These are phyloP conservation scores for Grifola frondosa DNA, from an alignment of 1,284 basidiomycete genomes.

Conservation along the genomic window DNA sequence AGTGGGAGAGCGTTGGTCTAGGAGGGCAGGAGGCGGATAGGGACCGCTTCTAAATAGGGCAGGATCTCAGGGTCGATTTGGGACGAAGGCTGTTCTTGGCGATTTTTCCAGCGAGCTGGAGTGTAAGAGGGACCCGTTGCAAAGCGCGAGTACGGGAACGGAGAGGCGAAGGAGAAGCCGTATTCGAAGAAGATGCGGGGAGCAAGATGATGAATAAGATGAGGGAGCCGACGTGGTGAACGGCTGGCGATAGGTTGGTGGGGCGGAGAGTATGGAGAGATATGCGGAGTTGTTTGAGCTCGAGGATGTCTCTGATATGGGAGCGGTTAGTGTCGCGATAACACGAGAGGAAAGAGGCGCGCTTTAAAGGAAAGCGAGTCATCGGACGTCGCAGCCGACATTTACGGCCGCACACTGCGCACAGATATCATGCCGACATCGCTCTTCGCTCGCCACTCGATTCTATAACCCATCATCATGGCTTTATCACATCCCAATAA, in stretches of 20 bases:
- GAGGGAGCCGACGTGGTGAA: slow-evolving; percentile 25
- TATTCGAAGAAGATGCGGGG: slow-evolving; percentile 8
- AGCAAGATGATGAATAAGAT: too few species aligned
- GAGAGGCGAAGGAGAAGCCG: slow-evolving; percentile 11
- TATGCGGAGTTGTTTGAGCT: slow-evolving; percentile 38
- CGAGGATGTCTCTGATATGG: slow-evolving; percentile 35
- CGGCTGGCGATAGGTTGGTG: slow-evolving; percentile 23
- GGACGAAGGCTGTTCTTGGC: slow-evolving; percentile 15
- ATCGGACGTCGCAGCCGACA: background rate
- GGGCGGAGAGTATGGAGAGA: slow-evolving; percentile 32
- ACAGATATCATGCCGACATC: too few species aligned
- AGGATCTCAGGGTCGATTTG: slow-evolving; percentile 30
- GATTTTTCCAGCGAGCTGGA: slow-evolving; percentile 33
- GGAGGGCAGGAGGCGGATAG: slow-evolving; percentile 34
- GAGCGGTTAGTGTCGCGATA: background rate
- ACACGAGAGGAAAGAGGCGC: background rate
- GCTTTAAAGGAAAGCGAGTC: background rate
- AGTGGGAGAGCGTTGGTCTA: slow-evolving; percentile 15
- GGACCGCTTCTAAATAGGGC: slow-evolving; percentile 33
- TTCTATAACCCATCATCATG: too few species aligned
- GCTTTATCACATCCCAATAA: too few species aligned
- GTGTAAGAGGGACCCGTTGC: slow-evolving; percentile 26
- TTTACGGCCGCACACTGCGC: background rate
- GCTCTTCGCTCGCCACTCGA: too few species aligned
- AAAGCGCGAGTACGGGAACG: slow-evolving; percentile 29